phyloP scores from a whole-genome alignment of 331 rosid genomes.

The Telfairia occidentalis region DNA sequence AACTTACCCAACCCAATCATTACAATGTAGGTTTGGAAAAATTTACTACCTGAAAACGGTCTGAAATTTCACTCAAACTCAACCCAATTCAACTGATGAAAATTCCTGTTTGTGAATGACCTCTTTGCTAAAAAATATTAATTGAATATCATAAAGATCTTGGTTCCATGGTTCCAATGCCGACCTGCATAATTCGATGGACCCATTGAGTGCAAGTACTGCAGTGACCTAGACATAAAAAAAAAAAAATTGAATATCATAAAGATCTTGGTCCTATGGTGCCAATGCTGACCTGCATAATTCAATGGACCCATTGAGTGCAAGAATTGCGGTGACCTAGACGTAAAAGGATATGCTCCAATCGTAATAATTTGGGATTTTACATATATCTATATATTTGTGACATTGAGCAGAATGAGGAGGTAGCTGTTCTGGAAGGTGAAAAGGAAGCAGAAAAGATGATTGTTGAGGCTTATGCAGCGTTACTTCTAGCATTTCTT shows the following conservation, averaged over 20 bases:
- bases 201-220: not conserved
- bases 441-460: constrained; percentile 97
- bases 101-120: not conserved
- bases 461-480: constrained; percentile 89
- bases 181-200: not conserved
- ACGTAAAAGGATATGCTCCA: not conserved
- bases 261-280: not conserved
- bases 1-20: not conserved
- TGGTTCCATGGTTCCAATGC: not conserved
- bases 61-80: not conserved
- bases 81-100: not conserved
- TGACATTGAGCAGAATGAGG: constrained; percentile 54
- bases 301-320: not conserved
- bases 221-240: not conserved
- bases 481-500: constrained; percentile 80
- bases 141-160: not conserved
- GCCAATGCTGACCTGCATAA: not conserved
- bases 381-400: not conserved
- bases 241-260: too few species aligned
- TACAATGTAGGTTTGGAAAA: not conserved
- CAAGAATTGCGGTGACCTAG: not conserved
- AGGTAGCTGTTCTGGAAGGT: constrained; percentile 69
- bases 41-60: not conserved
- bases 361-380: not conserved
- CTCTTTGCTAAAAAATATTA: not conserved